Base-by-base conservation (phyloP, 257 asterid species). In the Fraxinus americana region DNA sequence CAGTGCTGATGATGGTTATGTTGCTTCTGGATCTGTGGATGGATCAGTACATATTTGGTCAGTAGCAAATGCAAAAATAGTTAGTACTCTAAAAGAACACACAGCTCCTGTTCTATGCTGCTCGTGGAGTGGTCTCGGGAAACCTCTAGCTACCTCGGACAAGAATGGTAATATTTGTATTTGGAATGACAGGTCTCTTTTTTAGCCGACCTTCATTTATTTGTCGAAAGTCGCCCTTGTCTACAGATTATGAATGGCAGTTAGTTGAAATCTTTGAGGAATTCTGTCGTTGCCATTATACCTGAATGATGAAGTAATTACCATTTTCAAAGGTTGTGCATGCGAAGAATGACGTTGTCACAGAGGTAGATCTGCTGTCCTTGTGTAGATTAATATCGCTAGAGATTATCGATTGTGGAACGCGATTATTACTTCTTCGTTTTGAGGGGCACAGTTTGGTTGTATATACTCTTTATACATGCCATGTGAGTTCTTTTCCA, bases 61-160 rank as follows among this genome's bases (percentile, higher is more conserved):
- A 43, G 52, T 43, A 43, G 52, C 52, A 43, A 43, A 43, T 43
- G 52, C 52, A 43, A 43, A 43, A 43, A 43, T 43, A 43, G 16
- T 43, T 3, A 43, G 97, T 43, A 43, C 52, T 11, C 52, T 43
- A 13, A 97, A 95, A 88, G 99, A 95, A 82, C 97, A 90, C 70
- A 82, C 92, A 0, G 83, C 96, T 65, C 82, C 99, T 0, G 96
- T 95, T 14, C 75, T 95, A 12, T 86, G 92, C 81, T 90, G 99
- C 82, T 86, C 97, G 11, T 93, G 99, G 99, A 93, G 97, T 86
- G 86, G 85, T 65, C 86, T 89, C 43, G 97, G 98, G 75, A 93
- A 93, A 71, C 93, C 96, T 63, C 77, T 95, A 59, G 99, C 97
- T 67, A 83, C 94, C 41, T 86, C 98, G 0, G 99, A 95, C 72